Evolutionary conservation across 176 grass and related monocot genomes (phyloP).

Genomic region (Pontederia crassipes): DNA sequence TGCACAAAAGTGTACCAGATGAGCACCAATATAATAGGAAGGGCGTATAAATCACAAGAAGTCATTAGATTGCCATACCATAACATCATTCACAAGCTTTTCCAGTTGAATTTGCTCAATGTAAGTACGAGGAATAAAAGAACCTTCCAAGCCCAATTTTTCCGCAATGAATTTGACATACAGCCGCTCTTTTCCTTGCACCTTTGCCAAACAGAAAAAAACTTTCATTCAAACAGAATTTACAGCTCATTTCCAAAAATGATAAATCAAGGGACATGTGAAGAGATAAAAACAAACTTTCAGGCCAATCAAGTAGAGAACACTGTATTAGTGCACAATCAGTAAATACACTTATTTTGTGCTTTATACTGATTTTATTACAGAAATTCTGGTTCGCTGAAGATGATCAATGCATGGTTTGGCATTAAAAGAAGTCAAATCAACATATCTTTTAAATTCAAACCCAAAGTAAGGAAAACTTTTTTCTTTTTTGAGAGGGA

Average conservation of each 20-base stretch:
- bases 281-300: not conserved
- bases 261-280: not conserved
- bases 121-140: constrained; percentile 86
- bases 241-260: not conserved
- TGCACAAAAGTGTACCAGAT: constrained; percentile 24
- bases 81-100: constrained; percentile 94
- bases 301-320: not conserved
- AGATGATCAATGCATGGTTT: too few relatives aligned
- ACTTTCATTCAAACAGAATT: not conserved
- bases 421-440: too few relatives aligned
- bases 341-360: too few relatives aligned
- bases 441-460: too few relatives aligned
- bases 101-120: constrained; percentile 99
- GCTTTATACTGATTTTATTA: too few relatives aligned
- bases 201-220: constrained; percentile 37
- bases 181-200: constrained; percentile 83
- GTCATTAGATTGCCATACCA: constrained; percentile 36
- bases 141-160: constrained; percentile 69
- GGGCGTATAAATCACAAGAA: not conserved
- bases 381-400: too few relatives aligned
- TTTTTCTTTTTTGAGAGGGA: too few relatives aligned
- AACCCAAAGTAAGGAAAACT: too few relatives aligned
- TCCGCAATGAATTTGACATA: constrained; percentile 71
- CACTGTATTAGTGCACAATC: too few relatives aligned
- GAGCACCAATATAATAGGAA: constrained; percentile 1